A percentile compares a stretch with the other conserved stretches of the same genome.
phyloP scores from a whole-genome alignment of 1,139 yeast species.

The Yamadazyma sp. region DNA sequence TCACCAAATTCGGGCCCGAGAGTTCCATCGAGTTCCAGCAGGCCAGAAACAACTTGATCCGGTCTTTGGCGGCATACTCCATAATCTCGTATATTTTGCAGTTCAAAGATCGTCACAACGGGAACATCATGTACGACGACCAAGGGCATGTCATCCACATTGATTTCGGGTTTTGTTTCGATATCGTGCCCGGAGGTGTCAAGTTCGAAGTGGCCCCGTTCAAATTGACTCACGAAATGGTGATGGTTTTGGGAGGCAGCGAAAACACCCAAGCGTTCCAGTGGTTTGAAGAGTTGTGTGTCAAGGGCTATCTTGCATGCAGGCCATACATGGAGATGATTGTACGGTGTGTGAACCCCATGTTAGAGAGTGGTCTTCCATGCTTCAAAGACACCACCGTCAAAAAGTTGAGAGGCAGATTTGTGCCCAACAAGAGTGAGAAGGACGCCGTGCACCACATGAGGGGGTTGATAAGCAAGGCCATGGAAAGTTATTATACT shows the following conservation, averaged over 20 bases:
- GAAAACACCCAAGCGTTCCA: constrained; percentile 81
- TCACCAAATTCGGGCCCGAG: constrained; percentile 92
- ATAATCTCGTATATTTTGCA: constrained; percentile 89
- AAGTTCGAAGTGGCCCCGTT: constrained; percentile 97
- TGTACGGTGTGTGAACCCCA: constrained; percentile 82
- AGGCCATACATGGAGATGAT: constrained; percentile 89
- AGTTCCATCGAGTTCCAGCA: constrained; percentile 84
- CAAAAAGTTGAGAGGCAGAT: constrained; percentile 71
- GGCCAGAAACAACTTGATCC: constrained; percentile 89
- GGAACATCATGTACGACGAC: constrained; percentile 97
- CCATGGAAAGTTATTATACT: constrained; percentile 86
- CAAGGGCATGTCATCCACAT: constrained; percentile 94
- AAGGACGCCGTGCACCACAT: constrained; percentile 82
- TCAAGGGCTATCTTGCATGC: constrained; percentile 87
- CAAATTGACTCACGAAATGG: constrained; percentile 95
- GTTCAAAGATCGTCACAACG: constrained; percentile 97
- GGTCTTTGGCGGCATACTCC: constrained; percentile 93
- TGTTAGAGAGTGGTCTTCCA: constrained; percentile 94
- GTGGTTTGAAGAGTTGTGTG: constrained; percentile 94
- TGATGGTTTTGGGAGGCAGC: constrained; percentile 89
- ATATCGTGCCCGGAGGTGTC: constrained; percentile 98
- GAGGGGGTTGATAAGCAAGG: constrained; percentile 72
- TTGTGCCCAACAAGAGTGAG: constrained; percentile 78
- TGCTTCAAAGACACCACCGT: constrained; percentile 89
- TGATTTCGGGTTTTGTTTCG: constrained; percentile 98